phyloP scores from a whole-genome alignment of 202 grass and related monocot genomes.

The Eragrostis tef region DNA sequence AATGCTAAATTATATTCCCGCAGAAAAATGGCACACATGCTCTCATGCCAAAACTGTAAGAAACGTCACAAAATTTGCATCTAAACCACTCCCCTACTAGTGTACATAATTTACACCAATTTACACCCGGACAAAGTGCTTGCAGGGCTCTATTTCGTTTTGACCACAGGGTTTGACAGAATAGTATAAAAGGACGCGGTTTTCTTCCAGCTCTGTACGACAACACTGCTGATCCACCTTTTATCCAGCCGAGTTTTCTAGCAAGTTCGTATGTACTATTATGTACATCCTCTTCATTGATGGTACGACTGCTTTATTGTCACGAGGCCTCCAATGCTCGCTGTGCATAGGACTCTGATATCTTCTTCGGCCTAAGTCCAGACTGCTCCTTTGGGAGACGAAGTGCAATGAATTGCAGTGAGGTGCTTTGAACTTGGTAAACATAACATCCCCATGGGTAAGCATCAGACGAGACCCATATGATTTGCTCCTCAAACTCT shows the following conservation, averaged over 20 bases:
- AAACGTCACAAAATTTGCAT: constrained; percentile 5
- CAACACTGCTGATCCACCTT: background rate
- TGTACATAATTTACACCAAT: background rate
- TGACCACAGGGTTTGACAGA: background rate
- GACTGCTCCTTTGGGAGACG: constrained; percentile 72
- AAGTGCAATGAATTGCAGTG: constrained; percentile 79
- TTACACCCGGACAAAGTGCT: background rate
- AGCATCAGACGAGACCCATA: constrained; percentile 77
- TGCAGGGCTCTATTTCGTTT: background rate
- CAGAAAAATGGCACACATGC: background rate
- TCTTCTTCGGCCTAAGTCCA: constrained; percentile 59
- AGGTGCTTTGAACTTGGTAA: constrained; percentile 80
- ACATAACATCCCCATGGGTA: constrained; percentile 93
- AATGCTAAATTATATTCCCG: background rate
- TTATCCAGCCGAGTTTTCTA: constrained; percentile 15
- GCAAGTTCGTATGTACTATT: constrained; percentile 16
- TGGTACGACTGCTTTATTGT: constrained; percentile 17
- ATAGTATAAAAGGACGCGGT: background rate
- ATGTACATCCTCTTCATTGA: constrained; percentile 41
- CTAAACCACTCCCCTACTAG: background rate
- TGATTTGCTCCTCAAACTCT: constrained; percentile 72
- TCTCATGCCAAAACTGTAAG: background rate
- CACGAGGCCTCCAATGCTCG: constrained; percentile 32
- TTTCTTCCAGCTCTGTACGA: constrained; percentile 22
- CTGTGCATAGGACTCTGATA: constrained; percentile 47